phyloP scores from a whole-genome alignment of 495 filamentous ascomycete genomes.

The Staphylotrichum longicolle region DNA sequence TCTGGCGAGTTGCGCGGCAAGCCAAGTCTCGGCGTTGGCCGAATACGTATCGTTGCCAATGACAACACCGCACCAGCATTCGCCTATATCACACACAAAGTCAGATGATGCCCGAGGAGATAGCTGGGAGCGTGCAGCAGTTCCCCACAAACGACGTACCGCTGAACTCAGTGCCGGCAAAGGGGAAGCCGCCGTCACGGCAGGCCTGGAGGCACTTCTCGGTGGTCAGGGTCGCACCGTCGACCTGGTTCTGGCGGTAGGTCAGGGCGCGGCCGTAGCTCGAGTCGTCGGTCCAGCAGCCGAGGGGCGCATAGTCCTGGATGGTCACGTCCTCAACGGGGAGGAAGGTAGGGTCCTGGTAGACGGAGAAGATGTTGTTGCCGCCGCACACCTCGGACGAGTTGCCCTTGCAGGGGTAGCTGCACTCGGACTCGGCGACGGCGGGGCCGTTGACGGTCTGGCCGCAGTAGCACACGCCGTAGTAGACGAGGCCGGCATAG shows the following conservation, averaged over 20 bases:
- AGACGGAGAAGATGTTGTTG: slow-evolving; percentile 46
- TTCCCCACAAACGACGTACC: slow-evolving; percentile 38
- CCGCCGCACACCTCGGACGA: slow-evolving; percentile 48
- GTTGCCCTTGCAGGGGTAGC: slow-evolving; percentile 49
- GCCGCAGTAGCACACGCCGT: slow-evolving; percentile 55
- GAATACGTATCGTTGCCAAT: slow-evolving; percentile 48
- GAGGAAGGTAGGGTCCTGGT: slow-evolving; percentile 53
- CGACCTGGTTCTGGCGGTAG: slow-evolving; percentile 44
- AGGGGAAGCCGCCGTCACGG: slow-evolving; percentile 45
- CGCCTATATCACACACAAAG: slow-evolving; percentile 20
- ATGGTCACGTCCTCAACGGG: slow-evolving; percentile 39
- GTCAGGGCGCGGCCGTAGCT: slow-evolving; percentile 47
- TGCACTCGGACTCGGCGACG: slow-evolving; percentile 41
- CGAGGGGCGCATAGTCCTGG: slow-evolving; percentile 49
- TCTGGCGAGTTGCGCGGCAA: too few relatives aligned
- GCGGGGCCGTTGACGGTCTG: slow-evolving; percentile 40
- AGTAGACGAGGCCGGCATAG: slow-evolving; percentile 56
- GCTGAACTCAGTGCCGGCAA: slow-evolving; percentile 52
- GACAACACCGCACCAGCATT: slow-evolving; percentile 48
- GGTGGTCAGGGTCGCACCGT: slow-evolving; percentile 39
- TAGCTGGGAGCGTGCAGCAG: too few relatives aligned
- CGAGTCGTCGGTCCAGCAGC: slow-evolving; percentile 57
- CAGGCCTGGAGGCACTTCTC: slow-evolving; percentile 50
- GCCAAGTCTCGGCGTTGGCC: slow-evolving; percentile 34
- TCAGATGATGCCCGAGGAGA: slow-evolving; percentile 5